Base-by-base conservation (phyloP, 768 basidiomycete genomes). In the Leucogyrophana mollusca region DNA sequence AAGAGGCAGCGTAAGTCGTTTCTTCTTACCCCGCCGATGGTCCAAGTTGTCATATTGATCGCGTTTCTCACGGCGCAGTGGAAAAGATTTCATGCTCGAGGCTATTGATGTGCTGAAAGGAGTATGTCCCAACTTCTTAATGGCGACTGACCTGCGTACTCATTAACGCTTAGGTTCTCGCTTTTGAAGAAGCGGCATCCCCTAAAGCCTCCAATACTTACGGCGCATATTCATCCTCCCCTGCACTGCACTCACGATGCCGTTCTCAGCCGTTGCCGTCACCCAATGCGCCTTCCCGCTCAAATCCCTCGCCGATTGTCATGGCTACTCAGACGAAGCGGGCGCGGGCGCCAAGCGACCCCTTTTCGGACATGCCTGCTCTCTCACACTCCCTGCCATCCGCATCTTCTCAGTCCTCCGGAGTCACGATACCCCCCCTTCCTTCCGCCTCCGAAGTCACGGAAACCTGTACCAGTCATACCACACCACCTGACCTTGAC, bases 41-140 rank as follows among this genome's bases (percentile, higher is more conserved):
- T 44, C 47, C 52, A 14, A 21, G 51, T 51, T 51, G 21, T 58
- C 39, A 18, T 50, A 47, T 53, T 11, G 40, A 38, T 53, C 51
- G 41, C 44, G 45, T 59, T 46, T 58, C 52, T 54, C 61, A 55
- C 49, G 43, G 18, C 23, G 21, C 66, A 94, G 92, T 60, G 93
- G 93, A 49, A 89, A 90, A 66, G 89, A 93, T 56, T 95, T 95
- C 64, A 94, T 94, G 91, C 73, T 89, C 41, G 92, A 94, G 68
- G 90, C 90, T 9, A 83, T 94, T 46, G 83, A 90, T 55, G 71
- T 93, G 38, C 81, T 94, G 54, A 95, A 95, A 79, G 93, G 93
- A 57, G 91, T 88, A 55, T 56, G 85, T 73, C n/a, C 43, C 18
- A 10, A 55, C 50, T 57, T 37, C 16, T 21, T 47, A 37, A 46